phyloP scores from a whole-genome alignment of 306 rosid species.

The Ziziphus jujuba region DNA sequence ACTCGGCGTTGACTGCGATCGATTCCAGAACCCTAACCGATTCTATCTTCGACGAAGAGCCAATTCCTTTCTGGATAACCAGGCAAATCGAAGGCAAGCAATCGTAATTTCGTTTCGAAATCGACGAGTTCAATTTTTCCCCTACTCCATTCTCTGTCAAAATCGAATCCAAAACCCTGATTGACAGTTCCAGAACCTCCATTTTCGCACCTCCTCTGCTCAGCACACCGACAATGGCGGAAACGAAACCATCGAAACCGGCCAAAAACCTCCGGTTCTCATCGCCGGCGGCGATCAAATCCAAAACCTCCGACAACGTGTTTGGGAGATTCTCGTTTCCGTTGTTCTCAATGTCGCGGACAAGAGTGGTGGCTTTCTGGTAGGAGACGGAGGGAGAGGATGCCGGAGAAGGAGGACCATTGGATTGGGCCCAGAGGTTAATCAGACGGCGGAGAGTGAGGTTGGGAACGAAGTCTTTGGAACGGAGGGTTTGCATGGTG shows the following conservation, averaged over 20 bases:
- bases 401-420: slow-evolving; percentile 24
- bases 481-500: slow-evolving; percentile 58
- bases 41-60: slow-evolving; percentile 34
- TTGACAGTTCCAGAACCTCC: slow-evolving; percentile 25
- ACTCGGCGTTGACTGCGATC: slow-evolving; percentile 36
- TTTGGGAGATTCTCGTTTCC: slow-evolving; percentile 4
- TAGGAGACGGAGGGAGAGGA: slow-evolving; percentile 21
- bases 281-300: slow-evolving; percentile 21
- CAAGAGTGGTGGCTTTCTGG: slow-evolving; percentile 25
- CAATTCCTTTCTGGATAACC: slow-evolving; percentile 29
- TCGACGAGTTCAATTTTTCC: slow-evolving; percentile 17
- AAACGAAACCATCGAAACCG: slow-evolving; percentile 32
- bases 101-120: slow-evolving; percentile 26
- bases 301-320: slow-evolving; percentile 28
- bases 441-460: slow-evolving; percentile 59
- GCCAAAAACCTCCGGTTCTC: slow-evolving; percentile 35
- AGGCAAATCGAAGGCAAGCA: slow-evolving; percentile 31
- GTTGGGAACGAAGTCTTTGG: slow-evolving; percentile 58
- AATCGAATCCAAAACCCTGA: slow-evolving; percentile 34
- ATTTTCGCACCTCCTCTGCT: slow-evolving; percentile 13
- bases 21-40: slow-evolving; percentile 35
- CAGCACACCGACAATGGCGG: slow-evolving; percentile 30
- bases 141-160: slow-evolving; percentile 16
- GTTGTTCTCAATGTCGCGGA: slow-evolving; percentile 9
- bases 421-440: slow-evolving; percentile 49